Conservation (phyloP, 345 rosid genomes). For the Capsella bursapastoris region DNA sequence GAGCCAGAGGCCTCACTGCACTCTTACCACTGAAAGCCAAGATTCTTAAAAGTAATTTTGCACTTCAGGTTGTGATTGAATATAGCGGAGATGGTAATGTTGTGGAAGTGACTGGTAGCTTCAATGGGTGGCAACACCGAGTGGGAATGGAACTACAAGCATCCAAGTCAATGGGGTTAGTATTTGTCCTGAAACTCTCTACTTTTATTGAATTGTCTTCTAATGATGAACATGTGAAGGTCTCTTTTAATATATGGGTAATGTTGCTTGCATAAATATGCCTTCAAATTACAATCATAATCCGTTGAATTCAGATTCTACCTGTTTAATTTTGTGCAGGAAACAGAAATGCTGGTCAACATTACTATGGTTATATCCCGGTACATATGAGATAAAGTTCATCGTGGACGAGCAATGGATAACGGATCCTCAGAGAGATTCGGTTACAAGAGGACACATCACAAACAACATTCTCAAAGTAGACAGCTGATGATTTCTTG, state of each 20-base stretch:
- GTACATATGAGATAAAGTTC: constrained; percentile 88
- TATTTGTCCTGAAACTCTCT: constrained; percentile 16
- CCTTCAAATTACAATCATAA: not conserved
- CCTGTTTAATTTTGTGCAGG: constrained; percentile 47
- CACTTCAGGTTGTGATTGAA: constrained; percentile 68
- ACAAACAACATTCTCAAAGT: constrained; percentile 81
- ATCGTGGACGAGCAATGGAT: constrained; percentile 86
- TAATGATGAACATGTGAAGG: constrained; percentile 16
- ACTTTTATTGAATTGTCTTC: not conserved
- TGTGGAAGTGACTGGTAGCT: constrained; percentile 95
- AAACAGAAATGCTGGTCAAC: constrained; percentile 71
- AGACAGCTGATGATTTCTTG: constrained; percentile 40
- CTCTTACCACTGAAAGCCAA: not conserved
- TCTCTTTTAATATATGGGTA: not conserved
- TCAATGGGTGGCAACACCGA: constrained; percentile 90
- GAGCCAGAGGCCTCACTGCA: not conserved
- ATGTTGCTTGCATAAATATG: not conserved
- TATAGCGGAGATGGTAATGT: constrained; percentile 77
- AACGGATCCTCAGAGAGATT: constrained; percentile 67
- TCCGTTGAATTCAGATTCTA: not conserved
- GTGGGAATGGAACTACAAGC: constrained; percentile 79
- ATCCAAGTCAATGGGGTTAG: constrained; percentile 47
- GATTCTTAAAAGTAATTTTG: not conserved
- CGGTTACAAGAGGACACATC: constrained; percentile 58
- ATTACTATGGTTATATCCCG: constrained; percentile 94